Conservation (phyloP, 345 rosid genomes). For the Lumnitzera racemosa region DNA sequence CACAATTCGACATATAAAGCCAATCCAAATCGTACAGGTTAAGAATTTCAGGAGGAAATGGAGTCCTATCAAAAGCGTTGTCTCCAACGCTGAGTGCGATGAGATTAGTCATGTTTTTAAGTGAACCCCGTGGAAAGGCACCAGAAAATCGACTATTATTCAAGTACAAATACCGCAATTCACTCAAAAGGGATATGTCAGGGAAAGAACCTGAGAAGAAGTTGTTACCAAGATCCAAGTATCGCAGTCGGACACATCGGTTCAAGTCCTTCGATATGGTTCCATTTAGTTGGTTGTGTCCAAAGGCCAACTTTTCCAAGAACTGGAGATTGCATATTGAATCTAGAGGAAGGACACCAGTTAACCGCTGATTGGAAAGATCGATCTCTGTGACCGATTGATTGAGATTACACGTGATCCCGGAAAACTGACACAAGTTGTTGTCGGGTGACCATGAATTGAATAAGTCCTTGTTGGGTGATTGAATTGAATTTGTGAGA, state of each 20-base stretch:
- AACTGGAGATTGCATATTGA: slow-evolving; percentile 49
- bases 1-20: slow-evolving; percentile 63
- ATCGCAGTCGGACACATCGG: slow-evolving; percentile 42
- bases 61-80: slow-evolving; percentile 35
- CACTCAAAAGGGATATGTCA: slow-evolving; percentile 36
- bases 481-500: slow-evolving; percentile 31
- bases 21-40: slow-evolving; percentile 40
- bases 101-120: slow-evolving; percentile 40
- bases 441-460: slow-evolving; percentile 40
- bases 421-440: slow-evolving; percentile 41
- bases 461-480: slow-evolving; percentile 26
- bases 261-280: slow-evolving; percentile 25
- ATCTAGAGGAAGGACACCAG: slow-evolving; percentile 35
- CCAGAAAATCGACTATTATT: slow-evolving; percentile 61
- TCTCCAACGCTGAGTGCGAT: slow-evolving; percentile 61
- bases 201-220: slow-evolving; percentile 56
- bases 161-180: slow-evolving; percentile 43
- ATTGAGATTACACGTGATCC: slow-evolving; percentile 46
- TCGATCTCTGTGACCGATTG: slow-evolving; percentile 53
- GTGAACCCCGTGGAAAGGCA: slow-evolving; percentile 65
- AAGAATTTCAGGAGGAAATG: slow-evolving; percentile 41
- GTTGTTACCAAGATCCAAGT: slow-evolving; percentile 76
- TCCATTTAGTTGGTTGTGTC: slow-evolving; percentile 51
- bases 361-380: slow-evolving; percentile 30
- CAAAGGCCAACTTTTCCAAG: slow-evolving; percentile 61